Evolutionary conservation across 1,139 yeast genomes (phyloP).

Genomic region (Protomyces pachydermus): DNA sequence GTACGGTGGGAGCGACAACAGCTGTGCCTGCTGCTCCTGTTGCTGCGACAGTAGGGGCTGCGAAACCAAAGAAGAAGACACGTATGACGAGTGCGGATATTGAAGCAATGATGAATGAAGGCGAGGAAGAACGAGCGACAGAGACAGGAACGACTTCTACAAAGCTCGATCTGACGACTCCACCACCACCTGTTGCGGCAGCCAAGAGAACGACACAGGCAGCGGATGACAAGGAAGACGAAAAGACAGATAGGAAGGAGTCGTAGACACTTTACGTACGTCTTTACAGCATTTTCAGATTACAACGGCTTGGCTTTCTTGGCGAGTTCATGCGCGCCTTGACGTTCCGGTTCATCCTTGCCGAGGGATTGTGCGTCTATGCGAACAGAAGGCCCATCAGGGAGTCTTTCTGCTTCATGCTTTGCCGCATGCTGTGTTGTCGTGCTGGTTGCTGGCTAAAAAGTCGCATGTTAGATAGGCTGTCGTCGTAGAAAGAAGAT

Average conservation of each 20-base stretch:
- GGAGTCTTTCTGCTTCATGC: slow-evolving; percentile 12
- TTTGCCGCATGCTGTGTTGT: slow-evolving; percentile 14
- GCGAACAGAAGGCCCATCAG: slow-evolving; percentile 8
- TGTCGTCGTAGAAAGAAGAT: no score
- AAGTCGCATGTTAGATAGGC: no score
- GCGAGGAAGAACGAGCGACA: not conserved
- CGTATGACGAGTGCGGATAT: slow-evolving; percentile 23
- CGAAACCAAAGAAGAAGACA: slow-evolving; percentile 5
- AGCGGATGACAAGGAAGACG: not conserved
- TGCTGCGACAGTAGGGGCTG: not conserved
- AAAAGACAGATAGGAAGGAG: not conserved
- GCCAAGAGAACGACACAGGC: not conserved
- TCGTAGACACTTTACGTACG: not conserved
- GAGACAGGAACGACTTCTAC: not conserved
- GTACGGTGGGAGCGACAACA: not conserved
- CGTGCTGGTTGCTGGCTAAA: slow-evolving; percentile 11
- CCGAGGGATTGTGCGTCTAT: not conserved
- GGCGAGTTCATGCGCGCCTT: not conserved
- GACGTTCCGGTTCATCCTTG: not conserved
- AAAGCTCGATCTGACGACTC: not conserved
- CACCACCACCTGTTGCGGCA: not conserved
- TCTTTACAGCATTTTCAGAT: not conserved
- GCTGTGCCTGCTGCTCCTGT: not conserved
- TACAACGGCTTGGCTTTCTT: not conserved
- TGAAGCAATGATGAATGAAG: slow-evolving; percentile 22